Evolutionary conservation across 2,329 filamentous ascomycete genomes (phyloP).

Genomic region (Botrytis medusae): DNA sequence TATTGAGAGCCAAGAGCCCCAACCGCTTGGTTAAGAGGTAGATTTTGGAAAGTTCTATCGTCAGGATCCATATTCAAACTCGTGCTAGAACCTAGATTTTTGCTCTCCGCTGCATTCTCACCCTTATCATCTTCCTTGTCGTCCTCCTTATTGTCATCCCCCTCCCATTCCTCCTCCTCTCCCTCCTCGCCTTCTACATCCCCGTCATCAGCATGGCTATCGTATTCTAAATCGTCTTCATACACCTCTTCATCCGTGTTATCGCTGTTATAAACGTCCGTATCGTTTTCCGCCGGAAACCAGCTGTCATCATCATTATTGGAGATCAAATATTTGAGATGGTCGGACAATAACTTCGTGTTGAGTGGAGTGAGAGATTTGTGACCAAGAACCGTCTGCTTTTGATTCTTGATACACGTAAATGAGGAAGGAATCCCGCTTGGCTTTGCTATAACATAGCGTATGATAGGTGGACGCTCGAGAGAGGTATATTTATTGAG

Average conservation of each 20-base stretch:
- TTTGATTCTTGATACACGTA: neutral
- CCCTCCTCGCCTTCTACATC: neutral
- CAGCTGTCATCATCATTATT: too few relatives aligned
- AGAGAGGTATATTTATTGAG: neutral
- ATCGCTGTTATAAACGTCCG: neutral
- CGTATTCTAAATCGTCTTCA: neutral
- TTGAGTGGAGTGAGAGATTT: neutral
- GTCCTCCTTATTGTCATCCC: neutral
- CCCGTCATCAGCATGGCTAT: neutral
- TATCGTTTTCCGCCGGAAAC: too few relatives aligned
- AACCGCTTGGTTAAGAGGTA: neutral
- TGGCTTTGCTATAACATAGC: slow-evolving; percentile 8
- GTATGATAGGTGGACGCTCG: neutral
- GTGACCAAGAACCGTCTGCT: neutral
- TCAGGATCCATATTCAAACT: neutral
- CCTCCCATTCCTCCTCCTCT: neutral
- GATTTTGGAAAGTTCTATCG: neutral
- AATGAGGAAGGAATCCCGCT: too few relatives aligned
- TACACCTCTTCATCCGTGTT: neutral
- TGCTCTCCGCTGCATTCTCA: neutral
- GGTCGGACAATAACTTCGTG: neutral
- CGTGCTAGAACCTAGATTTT: neutral
- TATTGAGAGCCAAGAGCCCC: neutral
- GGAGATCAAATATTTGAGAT: neutral
- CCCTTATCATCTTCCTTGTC: neutral